These are phyloP conservation scores for Bjerkandera adusta DNA, from an alignment of 1,284 basidiomycete species.

Conservation along the genomic window DNA sequence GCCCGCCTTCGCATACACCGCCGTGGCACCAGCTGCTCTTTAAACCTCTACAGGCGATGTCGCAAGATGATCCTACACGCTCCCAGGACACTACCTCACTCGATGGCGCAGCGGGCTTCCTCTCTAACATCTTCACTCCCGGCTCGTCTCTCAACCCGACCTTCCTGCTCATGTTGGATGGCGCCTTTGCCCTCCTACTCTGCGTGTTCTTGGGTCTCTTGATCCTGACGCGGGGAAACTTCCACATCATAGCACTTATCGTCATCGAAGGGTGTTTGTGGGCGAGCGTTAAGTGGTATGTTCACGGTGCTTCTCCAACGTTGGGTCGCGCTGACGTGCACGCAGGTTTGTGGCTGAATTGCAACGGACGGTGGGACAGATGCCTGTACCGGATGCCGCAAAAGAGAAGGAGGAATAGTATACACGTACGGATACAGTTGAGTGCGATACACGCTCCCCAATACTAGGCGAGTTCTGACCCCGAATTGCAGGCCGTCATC, in stretches of 20 bases:
- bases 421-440: neutral
- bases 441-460: neutral
- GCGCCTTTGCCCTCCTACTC: constrained; percentile 53
- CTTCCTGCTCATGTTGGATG: constrained; percentile 65
- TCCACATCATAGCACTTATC: constrained; percentile 64
- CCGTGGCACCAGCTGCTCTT: no score
- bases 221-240: constrained; percentile 55
- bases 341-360: constrained; percentile 41
- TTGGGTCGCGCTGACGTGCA: neutral
- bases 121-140: constrained; percentile 59
- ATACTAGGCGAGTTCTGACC: no score
- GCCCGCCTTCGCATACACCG: no score
- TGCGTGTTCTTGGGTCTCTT: constrained; percentile 55
- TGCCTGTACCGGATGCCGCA: neutral
- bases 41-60: no score
- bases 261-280: constrained; percentile 63
- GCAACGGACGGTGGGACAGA: constrained; percentile 17
- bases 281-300: constrained; percentile 78
- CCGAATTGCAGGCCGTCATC: constrained; percentile 30
- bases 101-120: constrained; percentile 27
- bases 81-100: constrained; percentile 1
- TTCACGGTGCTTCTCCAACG: neutral
- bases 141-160: constrained; percentile 72
- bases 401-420: constrained; percentile 11
- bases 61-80: no score